Percentiles rank a stretch among this genome's conserved stretches.
Evolutionary conservation across 306 rosid genomes (phyloP).

Genomic region (Trifolium pratense): DNA sequence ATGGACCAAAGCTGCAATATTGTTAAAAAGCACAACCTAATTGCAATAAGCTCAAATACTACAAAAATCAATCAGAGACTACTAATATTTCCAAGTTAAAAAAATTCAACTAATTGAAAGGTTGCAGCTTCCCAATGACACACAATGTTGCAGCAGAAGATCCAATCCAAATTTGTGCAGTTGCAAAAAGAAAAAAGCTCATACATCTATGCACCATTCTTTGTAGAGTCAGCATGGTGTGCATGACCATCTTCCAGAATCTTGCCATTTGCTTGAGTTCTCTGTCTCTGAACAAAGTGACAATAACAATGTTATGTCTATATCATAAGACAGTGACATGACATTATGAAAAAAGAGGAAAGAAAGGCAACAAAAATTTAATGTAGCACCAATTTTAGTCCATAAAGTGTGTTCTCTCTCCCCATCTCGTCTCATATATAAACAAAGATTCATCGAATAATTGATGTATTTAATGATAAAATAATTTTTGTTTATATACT

Average conservation of each 20-base stretch:
- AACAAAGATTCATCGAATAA: too few relatives aligned
- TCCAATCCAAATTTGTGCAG: constrained; percentile 43
- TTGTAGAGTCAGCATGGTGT: constrained; percentile 66
- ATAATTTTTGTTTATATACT: too few relatives aligned
- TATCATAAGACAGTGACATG: constrained; percentile 41
- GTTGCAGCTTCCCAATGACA: constrained; percentile 39
- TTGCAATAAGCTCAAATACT: constrained; percentile 41
- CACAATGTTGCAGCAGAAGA: constrained; percentile 42
- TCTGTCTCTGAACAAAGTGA: constrained; percentile 72
- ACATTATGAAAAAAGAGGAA: neutral
- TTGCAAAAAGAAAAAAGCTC: constrained; percentile 34
- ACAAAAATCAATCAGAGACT: constrained; percentile 37
- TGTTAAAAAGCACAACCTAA: constrained; percentile 46
- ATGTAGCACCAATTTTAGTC: too few relatives aligned
- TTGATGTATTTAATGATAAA: too few relatives aligned
- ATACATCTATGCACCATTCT: constrained; percentile 66
- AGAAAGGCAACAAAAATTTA: too few relatives aligned
- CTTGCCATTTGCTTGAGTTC: constrained; percentile 92
- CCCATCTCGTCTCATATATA: too few relatives aligned
- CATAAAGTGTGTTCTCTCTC: too few relatives aligned
- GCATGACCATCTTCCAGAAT: constrained; percentile 73
- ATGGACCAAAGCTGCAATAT: constrained; percentile 41
- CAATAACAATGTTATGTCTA: constrained; percentile 42
- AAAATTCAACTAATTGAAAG: constrained; percentile 40
- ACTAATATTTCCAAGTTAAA: constrained; percentile 34